These are phyloP conservation scores for Ophiobolus disseminans DNA, from an alignment of 2,329 filamentous ascomycete species.

Conservation along the genomic window DNA sequence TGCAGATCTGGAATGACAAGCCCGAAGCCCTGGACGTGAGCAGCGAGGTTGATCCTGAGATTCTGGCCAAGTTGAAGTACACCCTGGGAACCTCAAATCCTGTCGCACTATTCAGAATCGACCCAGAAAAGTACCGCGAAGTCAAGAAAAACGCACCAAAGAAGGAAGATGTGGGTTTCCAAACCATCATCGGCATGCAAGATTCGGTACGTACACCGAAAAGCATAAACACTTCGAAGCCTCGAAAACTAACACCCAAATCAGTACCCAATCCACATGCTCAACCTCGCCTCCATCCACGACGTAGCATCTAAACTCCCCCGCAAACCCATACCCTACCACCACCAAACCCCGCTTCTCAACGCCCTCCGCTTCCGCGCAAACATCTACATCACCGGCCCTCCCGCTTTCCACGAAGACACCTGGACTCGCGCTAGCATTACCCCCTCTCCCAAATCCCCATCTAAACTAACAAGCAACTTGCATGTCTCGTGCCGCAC, in stretches of 20 bases:
- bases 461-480: slow-evolving; percentile 56
- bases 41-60: slow-evolving; percentile 56
- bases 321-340: slow-evolving; percentile 44
- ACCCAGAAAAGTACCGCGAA: slow-evolving; percentile 63
- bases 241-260: neutral
- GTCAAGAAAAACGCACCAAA: slow-evolving; percentile 68
- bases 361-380: slow-evolving; percentile 71
- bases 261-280: slow-evolving; percentile 73
- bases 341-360: slow-evolving; percentile 57
- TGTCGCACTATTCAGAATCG: slow-evolving; percentile 72
- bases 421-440: slow-evolving; percentile 66
- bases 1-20: slow-evolving; percentile 70
- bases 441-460: slow-evolving; percentile 4
- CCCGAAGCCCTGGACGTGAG: slow-evolving; percentile 57
- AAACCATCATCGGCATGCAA: slow-evolving; percentile 71
- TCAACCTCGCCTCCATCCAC: slow-evolving; percentile 70
- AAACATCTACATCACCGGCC: slow-evolving; percentile 73
- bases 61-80: slow-evolving; percentile 67
- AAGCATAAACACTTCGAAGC: neutral
- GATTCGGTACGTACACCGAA: slow-evolving; percentile 68
- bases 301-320: slow-evolving; percentile 66
- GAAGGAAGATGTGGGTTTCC: slow-evolving; percentile 66
- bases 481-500: slow-evolving; percentile 69
- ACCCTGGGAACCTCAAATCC: slow-evolving; percentile 72
- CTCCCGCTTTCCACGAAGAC: slow-evolving; percentile 72